Percentiles rank a stretch among this genome's conserved stretches.
Evolutionary conservation across 1,284 basidiomycete species (phyloP).

Genomic region (Wallemia hederae): DNA sequence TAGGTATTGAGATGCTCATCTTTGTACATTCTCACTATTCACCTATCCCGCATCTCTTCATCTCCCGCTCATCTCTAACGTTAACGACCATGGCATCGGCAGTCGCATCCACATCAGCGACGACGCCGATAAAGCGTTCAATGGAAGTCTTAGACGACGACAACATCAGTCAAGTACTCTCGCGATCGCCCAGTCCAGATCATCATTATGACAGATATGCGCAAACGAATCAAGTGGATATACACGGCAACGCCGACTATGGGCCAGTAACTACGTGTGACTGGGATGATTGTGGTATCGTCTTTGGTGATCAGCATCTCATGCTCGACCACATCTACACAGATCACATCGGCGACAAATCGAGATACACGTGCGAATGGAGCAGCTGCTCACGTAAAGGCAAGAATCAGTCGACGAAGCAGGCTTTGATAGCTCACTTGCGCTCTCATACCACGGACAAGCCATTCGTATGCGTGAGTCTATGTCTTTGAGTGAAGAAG

Average conservation of each 20-base stretch:
- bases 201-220: background rate
- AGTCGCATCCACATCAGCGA: too few species aligned
- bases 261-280: conserved; percentile 24
- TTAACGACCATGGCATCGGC: too few species aligned
- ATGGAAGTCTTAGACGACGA: background rate
- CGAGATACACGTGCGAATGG: conserved; percentile 70
- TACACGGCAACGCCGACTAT: background rate
- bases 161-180: background rate
- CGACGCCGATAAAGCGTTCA: background rate
- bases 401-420: conserved; percentile 52
- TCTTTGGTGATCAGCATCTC: conserved; percentile 35
- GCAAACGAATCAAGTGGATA: background rate
- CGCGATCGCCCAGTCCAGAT: background rate
- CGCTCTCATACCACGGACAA: conserved; percentile 77
- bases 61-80: too few species aligned
- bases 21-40: background rate
- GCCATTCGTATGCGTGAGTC: conserved; percentile 50
- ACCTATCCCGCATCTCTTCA: background rate
- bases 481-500: conserved; percentile 24
- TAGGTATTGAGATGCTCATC: too few species aligned
- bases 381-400: conserved; percentile 43
- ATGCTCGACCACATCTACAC: conserved; percentile 47
- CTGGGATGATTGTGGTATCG: conserved; percentile 44
- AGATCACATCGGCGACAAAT: conserved; percentile 23
- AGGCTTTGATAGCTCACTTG: conserved; percentile 59